Evolutionary conservation across 2,329 filamentous ascomycete genomes (phyloP).

Genomic region (Colletotrichum kahawae): DNA sequence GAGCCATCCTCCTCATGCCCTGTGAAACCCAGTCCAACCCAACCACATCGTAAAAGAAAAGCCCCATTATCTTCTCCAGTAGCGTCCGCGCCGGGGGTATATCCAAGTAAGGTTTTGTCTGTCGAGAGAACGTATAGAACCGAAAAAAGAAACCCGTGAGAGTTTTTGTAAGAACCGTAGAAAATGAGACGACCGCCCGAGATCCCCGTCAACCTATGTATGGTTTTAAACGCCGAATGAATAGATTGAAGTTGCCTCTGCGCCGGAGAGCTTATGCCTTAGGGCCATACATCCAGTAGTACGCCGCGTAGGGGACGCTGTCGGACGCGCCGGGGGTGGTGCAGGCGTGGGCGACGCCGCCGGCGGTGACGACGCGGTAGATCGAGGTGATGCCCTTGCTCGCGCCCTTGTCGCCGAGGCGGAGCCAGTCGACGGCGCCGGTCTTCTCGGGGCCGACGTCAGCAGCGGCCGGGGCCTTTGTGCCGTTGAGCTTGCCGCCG

Average conservation of each 20-base stretch:
- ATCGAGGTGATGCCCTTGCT: constrained; percentile 45
- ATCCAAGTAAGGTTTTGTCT: not conserved
- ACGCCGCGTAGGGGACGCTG: constrained; percentile 61
- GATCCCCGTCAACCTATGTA: not conserved
- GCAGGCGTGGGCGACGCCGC: constrained; percentile 53
- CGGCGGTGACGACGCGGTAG: constrained; percentile 62
- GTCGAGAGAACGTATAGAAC: not conserved
- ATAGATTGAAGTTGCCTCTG: not conserved
- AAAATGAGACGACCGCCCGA: not conserved
- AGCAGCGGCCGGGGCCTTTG: constrained; percentile 56
- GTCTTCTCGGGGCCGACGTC: constrained; percentile 51
- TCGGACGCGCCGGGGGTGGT: constrained; percentile 40
- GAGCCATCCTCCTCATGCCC: not conserved
- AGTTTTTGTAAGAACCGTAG: not conserved
- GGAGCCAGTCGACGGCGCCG: constrained; percentile 61
- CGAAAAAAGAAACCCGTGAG: not conserved
- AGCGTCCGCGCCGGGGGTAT: constrained; percentile 9
- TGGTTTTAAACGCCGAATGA: not conserved
- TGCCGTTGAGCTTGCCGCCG: constrained; percentile 52
- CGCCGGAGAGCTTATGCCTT: not conserved
- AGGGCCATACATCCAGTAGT: constrained; percentile 62
- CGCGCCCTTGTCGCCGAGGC: constrained; percentile 46
- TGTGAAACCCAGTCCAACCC: not conserved
- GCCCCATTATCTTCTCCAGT: not conserved
- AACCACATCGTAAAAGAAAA: not conserved